Percentiles rank a stretch among this genome's conserved stretches.
phyloP scores from a whole-genome alignment of 2,329 filamentous ascomycete genomes.

The Claviceps sorghi region DNA sequence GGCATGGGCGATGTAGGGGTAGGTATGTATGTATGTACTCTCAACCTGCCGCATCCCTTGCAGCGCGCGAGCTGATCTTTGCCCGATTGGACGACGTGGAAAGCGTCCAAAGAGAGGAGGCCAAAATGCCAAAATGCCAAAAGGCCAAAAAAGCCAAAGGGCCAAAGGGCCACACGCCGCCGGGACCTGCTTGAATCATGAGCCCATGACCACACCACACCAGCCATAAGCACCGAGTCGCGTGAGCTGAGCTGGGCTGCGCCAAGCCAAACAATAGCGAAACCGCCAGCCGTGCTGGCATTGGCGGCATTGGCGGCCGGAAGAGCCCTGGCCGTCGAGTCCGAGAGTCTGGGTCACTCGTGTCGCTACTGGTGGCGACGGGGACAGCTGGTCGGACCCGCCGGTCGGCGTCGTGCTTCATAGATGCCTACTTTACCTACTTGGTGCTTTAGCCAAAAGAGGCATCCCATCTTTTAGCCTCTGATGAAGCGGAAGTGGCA shows the following conservation, averaged over 20 bases:
- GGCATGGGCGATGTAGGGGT: too few species aligned
- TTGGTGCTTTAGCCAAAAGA: slow-evolving; percentile 1
- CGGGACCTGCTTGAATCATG: slow-evolving; percentile 1
- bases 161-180: background rate
- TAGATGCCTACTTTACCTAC: background rate
- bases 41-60: background rate
- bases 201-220: background rate
- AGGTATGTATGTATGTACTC: background rate
- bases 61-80: background rate
- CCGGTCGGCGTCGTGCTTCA: background rate
- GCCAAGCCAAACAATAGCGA: background rate
- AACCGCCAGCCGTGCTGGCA: background rate
- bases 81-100: background rate
- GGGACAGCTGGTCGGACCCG: slow-evolving; percentile 5
- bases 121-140: too few species aligned
- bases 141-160: background rate
- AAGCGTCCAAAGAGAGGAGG: background rate
- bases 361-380: background rate
- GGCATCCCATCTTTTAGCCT: slow-evolving; percentile 1
- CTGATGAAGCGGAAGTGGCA: background rate
- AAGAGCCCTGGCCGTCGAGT: slow-evolving; percentile 3
- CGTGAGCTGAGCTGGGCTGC: background rate
- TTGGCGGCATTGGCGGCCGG: background rate
- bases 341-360: background rate
- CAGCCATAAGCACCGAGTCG: background rate